Percentiles rank a stretch among this genome's conserved stretches.
These are phyloP conservation scores for Chaetomiaceae sp. DNA, from an alignment of 2,329 filamentous ascomycete genomes.

Conservation along the genomic window DNA sequence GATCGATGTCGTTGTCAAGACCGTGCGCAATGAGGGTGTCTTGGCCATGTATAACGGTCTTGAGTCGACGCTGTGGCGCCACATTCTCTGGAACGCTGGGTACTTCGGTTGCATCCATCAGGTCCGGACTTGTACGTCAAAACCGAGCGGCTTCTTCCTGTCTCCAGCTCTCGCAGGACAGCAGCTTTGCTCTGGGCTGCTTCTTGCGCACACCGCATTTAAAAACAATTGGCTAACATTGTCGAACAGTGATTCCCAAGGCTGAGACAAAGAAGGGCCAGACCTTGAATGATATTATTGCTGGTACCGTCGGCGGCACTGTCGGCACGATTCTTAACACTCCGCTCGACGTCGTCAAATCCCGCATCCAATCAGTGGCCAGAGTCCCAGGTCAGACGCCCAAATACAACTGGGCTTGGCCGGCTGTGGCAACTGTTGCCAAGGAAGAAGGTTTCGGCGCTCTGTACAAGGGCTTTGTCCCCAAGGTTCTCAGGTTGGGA, in stretches of 20 bases:
- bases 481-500: constrained; percentile 80
- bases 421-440: constrained; percentile 77
- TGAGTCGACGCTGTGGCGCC: constrained; percentile 94
- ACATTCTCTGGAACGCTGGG: constrained; percentile 81
- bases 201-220: no score
- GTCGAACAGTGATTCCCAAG: constrained; percentile 78
- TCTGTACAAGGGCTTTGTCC: constrained; percentile 95
- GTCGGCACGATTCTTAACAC: constrained; percentile 89
- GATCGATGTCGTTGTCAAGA: constrained; percentile 76
- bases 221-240: no score
- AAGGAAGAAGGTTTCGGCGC: constrained; percentile 90
- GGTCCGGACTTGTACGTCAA: constrained; percentile 74
- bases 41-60: constrained; percentile 94
- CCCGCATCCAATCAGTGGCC: constrained; percentile 89
- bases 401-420: constrained; percentile 99
- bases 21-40: constrained; percentile 74
- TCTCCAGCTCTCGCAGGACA: no score
- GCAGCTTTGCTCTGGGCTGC: no score
- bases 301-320: constrained; percentile 83
- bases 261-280: constrained; percentile 76
- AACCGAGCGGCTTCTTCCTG: no score
- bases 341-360: constrained; percentile 96
- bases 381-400: constrained; percentile 74
- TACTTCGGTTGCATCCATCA: constrained; percentile 99
- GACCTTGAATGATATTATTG: constrained; percentile 82